Evolutionary conservation across 1,284 basidiomycete genomes (phyloP).

Genomic region (Rhodotorula mucilaginosa): DNA sequence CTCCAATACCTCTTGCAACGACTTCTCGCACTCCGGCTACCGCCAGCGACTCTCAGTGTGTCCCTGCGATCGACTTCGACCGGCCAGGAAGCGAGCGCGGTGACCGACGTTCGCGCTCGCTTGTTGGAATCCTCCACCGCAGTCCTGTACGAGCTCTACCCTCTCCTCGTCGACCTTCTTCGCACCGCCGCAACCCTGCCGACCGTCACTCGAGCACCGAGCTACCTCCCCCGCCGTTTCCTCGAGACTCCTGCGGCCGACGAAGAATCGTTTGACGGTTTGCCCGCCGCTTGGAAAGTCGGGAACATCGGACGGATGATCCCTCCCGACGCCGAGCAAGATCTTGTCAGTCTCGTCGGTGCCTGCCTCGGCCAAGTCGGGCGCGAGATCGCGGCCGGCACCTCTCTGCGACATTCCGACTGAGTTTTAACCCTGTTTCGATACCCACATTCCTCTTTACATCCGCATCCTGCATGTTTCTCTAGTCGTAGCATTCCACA

Average conservation of each 20-base stretch:
- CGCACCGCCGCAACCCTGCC: constrained; percentile 8
- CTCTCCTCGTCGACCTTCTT: constrained; percentile 67
- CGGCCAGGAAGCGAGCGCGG: neutral
- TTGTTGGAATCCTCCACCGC: constrained; percentile 68
- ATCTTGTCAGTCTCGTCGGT: constrained; percentile 15
- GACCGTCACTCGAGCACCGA: constrained; percentile 15
- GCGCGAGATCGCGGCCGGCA: constrained; percentile 22
- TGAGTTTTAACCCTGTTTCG: neutral
- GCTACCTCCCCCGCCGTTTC: constrained; percentile 10
- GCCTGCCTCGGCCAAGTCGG: constrained; percentile 16
- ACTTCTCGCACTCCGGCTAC: constrained; percentile 65
- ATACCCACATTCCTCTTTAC: neutral
- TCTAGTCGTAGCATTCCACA: neutral
- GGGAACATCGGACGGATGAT: neutral
- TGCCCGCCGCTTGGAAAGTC: constrained; percentile 21
- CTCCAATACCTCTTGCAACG: constrained; percentile 77
- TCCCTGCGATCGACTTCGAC: constrained; percentile 59
- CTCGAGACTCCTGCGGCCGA: neutral
- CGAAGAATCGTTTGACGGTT: constrained; percentile 5
- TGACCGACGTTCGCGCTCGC: constrained; percentile 58
- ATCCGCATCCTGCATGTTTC: neutral
- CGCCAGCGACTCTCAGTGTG: constrained; percentile 71
- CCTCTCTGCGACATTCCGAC: neutral
- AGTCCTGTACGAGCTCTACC: constrained; percentile 81
- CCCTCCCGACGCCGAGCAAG: neutral